These are phyloP conservation scores for Grosmannia clavigera DNA, from an alignment of 2,329 filamentous ascomycete genomes.

Conservation along the genomic window DNA sequence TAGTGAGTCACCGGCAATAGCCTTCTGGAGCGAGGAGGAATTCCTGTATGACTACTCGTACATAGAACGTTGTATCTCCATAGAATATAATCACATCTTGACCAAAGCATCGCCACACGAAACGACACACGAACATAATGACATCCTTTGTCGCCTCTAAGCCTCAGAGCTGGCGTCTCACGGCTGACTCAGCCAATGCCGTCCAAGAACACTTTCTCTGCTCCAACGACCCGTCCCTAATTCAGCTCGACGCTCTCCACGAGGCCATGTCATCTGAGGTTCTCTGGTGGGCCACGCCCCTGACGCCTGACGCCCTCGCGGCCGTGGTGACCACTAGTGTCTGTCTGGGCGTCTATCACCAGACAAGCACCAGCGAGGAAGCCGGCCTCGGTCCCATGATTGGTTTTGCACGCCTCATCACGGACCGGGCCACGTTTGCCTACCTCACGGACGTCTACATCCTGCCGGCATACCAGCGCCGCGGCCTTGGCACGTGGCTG, in stretches of 20 bases:
- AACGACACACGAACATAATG: background rate
- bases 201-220: slow-evolving; percentile 38
- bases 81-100: background rate
- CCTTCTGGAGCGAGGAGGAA: too few species aligned
- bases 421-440: slow-evolving; percentile 55
- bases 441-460: slow-evolving; percentile 62
- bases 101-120: background rate
- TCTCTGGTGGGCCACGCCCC: slow-evolving; percentile 41
- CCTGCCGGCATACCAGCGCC: slow-evolving; percentile 42
- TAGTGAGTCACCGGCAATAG: background rate
- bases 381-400: slow-evolving; percentile 20
- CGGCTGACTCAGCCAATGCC: background rate
- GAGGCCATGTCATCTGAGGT: slow-evolving; percentile 34
- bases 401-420: slow-evolving; percentile 52
- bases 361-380: background rate
- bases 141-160: background rate
- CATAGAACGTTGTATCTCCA: background rate
- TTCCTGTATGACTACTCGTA: too few species aligned
- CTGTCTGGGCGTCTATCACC: slow-evolving; percentile 43
- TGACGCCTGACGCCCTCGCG: slow-evolving; percentile 33
- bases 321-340: slow-evolving; percentile 45
- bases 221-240: slow-evolving; percentile 44
- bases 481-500: slow-evolving; percentile 54
- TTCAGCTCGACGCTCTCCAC: slow-evolving; percentile 43
- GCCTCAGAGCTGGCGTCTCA: background rate